Percentiles rank a stretch among this genome's conserved stretches.
These are phyloP conservation scores for Fomitopsis schrenkii DNA, from an alignment of 1,284 basidiomycete species.

Conservation along the genomic window DNA sequence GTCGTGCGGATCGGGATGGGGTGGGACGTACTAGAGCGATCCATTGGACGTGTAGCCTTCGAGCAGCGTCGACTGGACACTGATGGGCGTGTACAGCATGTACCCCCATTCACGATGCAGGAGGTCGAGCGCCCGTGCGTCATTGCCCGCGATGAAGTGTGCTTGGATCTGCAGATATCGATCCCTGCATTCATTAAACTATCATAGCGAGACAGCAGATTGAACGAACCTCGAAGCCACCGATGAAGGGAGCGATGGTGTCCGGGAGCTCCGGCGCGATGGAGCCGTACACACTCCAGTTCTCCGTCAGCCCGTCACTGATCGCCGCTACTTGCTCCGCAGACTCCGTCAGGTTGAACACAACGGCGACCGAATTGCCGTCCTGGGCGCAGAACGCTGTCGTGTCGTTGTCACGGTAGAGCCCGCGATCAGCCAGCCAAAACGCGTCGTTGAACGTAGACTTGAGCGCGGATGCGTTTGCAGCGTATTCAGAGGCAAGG, in stretches of 20 bases:
- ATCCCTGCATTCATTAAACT: not conserved
- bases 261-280: slow-evolving; percentile 48
- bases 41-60: slow-evolving; percentile 51
- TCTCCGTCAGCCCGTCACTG: slow-evolving; percentile 39
- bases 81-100: slow-evolving; percentile 48
- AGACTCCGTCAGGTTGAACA: slow-evolving; percentile 43
- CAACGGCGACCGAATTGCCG: slow-evolving; percentile 45
- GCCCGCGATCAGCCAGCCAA: slow-evolving; percentile 37
- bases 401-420: slow-evolving; percentile 43
- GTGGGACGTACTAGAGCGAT: slow-evolving; percentile 37
- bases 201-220: not conserved
- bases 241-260: slow-evolving; percentile 48
- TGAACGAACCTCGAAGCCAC: slow-evolving; percentile 41
- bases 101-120: slow-evolving; percentile 50
- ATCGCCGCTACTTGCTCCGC: slow-evolving; percentile 36
- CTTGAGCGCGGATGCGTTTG: slow-evolving; percentile 42
- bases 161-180: slow-evolving; percentile 37
- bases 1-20: not conserved
- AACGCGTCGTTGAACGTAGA: slow-evolving; percentile 37
- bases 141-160: slow-evolving; percentile 45
- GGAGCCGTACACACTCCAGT: slow-evolving; percentile 47
- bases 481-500: slow-evolving; percentile 31
- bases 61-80: slow-evolving; percentile 46
- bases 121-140: slow-evolving; percentile 44
- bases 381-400: slow-evolving; percentile 45